phyloP scores from a whole-genome alignment of 352 stramenopile genomes.

The Phytophthora foliorum region DNA sequence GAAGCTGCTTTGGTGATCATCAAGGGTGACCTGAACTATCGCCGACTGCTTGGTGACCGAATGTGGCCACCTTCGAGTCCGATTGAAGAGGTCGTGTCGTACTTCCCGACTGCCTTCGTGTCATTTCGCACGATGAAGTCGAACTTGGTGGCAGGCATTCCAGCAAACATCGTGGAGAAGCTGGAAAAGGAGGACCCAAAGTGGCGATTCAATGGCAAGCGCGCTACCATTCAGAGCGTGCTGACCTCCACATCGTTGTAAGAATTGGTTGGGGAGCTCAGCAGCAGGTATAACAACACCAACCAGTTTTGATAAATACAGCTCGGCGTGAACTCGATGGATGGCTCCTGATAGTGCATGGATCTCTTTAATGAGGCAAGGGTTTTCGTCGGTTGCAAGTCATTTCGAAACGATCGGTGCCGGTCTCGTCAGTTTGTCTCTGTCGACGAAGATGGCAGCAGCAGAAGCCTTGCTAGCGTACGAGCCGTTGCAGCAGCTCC shows the following conservation, averaged over 20 bases:
- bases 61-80: conserved; percentile 89
- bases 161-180: conserved; percentile 44
- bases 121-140: conserved; percentile 82
- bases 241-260: background rate
- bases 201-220: conserved; percentile 7
- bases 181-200: conserved; percentile 42
- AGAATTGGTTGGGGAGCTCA: background rate
- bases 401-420: conserved; percentile 14
- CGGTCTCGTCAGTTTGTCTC: conserved; percentile 12
- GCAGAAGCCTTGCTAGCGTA: conserved; percentile 60
- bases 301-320: background rate
- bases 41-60: conserved; percentile 94
- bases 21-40: conserved; percentile 98
- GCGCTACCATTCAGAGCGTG: conserved; percentile 5
- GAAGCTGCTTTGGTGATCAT: conserved; percentile 92
- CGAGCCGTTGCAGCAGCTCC: conserved; percentile 64
- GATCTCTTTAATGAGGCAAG: no score
- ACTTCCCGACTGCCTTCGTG: conserved; percentile 76
- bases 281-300: background rate
- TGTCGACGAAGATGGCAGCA: conserved; percentile 32
- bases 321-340: no score
- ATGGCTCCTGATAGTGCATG: no score
- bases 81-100: conserved; percentile 87
- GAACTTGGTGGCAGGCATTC: conserved; percentile 70
- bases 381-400: conserved; percentile 9